Evolutionary conservation across 148 eudicot species (phyloP), one percentile per base, ranked within the genome.

Genomic region (Cornus florida): DNA sequence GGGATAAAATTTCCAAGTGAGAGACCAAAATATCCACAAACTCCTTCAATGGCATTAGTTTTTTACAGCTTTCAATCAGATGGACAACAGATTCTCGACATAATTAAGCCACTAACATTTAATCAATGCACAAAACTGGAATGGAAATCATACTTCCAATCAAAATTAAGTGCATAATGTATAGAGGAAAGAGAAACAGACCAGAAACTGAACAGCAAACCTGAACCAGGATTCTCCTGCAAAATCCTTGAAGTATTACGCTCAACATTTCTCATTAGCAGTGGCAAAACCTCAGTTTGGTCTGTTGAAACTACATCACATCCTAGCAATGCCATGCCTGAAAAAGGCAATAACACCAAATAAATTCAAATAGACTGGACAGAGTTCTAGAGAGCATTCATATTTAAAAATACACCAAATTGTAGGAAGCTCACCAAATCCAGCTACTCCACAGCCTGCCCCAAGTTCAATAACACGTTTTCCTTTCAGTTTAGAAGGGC

Each of bases 361-460:
- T 67, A 67, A 39, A 76, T 64, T 7, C 24, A 6, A 74, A 48
- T 33, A 53, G 16, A 77, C 71, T n/a, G 12, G 13, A 83, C 16
- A 13, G 14, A 53, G 32, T 35, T 56, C 64, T 24, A 32, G 43
- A 24, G 4, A 70, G 59, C 19, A 65, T 70, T 73, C 16, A 33
- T 5, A 33, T 75, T 41, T 65, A 20, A 66, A 41, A 71, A 9
- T 28, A 75, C 48, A 22, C n/a, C 32, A 67, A 43, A 60, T 48
- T 48, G 82, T 62, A 69, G 67, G 62, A 73, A 69, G 71, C 92
- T 77, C 78, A 93, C 98, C 98, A 78, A 93, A 95, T 74, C 98
- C 94, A 75, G 98, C 97, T n/a, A 95, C 95, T 82, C 98, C 98
- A 84, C 98, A 95, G 80, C 98, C 98, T 20, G 98, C 98, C 79